Evolutionary conservation across 225 moss, liverwort and hornwort genomes (phyloP), one percentile per base, ranked within the genome.

Genomic region (Marchantia polymorpha): DNA sequence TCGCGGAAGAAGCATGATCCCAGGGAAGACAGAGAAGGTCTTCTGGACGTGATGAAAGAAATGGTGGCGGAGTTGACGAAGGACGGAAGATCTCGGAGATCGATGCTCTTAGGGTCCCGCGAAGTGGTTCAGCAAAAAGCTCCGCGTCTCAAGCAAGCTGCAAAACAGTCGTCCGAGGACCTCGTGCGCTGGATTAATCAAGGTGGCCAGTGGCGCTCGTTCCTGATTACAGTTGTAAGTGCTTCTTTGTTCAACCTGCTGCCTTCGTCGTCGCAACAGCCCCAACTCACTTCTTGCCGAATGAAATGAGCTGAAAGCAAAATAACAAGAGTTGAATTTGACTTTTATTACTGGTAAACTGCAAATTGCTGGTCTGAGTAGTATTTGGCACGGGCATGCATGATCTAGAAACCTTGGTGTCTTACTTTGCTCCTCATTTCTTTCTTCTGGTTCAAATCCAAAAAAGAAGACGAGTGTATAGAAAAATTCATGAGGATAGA

Each of bases 141-240:
- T 17, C 92, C 91, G 52, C 88, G 93, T n/a, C 77, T 97, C 80
- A 87, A 90, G 69, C 64, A 66, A 60, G 89, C 80, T 19, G 77
- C 86, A 74, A 88, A 73, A 54, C 83, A 81, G 52, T 61, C 84
- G 4, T 88, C 86, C 49, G 77, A 81, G 17, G 88, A 88, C 60
- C 50, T 84, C 51, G 70, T 85, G 47, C 77, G 74, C 5, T 93
- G 93, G 92, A 88, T 91, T 83, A 77, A 88, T 69, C 83, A 79
- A 39, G 91, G 87, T 39, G 88, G 92, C 53, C 73, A 79, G 8
- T 92, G 90, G 84, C 87, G 90, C 53, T 85, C 85, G 56, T 89
- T 88, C 75, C 69, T 92, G 17, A 82, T 96, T 63, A 83, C 88
- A 64, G 73, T 89, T 56, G 95, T 95, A 84, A 81, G 83, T 13